phyloP scores from a whole-genome alignment of 345 rosid genomes.

The Xanthoceras sorbifolium region DNA sequence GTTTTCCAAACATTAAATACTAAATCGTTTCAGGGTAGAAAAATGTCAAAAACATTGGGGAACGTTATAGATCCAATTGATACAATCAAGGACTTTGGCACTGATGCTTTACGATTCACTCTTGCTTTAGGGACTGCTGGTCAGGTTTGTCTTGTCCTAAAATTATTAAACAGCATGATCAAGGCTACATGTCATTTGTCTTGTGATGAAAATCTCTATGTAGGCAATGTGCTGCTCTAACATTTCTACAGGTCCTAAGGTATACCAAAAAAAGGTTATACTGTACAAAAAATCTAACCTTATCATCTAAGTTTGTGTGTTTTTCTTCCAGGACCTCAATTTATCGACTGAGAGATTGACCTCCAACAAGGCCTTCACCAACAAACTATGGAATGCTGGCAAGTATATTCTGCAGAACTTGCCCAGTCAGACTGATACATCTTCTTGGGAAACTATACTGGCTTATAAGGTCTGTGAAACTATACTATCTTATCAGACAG shows the following conservation, averaged over 20 bases:
- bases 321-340: slow-evolving; percentile 74
- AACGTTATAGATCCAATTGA: slow-evolving; percentile 93
- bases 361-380: slow-evolving; percentile 93
- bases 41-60: slow-evolving; percentile 94
- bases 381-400: slow-evolving; percentile 99
- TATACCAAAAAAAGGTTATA: background rate
- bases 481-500: too few species aligned
- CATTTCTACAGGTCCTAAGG: slow-evolving; percentile 16
- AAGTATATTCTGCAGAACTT: slow-evolving; percentile 89
- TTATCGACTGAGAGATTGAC: slow-evolving; percentile 91
- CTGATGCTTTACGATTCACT: slow-evolving; percentile 92
- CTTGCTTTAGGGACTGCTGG: slow-evolving; percentile 97
- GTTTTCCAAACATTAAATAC: background rate
- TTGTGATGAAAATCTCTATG: background rate
- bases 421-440: slow-evolving; percentile 62
- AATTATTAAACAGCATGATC: slow-evolving; percentile 12
- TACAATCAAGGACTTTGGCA: slow-evolving; percentile 89
- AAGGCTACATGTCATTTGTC: slow-evolving; percentile 4
- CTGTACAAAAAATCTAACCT: slow-evolving; percentile 19
- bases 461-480: slow-evolving; percentile 69
- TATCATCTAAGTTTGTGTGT: slow-evolving; percentile 24
- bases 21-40: slow-evolving; percentile 69
- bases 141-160: slow-evolving; percentile 62
- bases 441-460: slow-evolving; percentile 74
- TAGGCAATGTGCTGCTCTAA: slow-evolving; percentile 15